These are phyloP conservation scores for Parmales sp. DNA, from an alignment of 108 stramenopile genomes.

Conservation along the genomic window DNA sequence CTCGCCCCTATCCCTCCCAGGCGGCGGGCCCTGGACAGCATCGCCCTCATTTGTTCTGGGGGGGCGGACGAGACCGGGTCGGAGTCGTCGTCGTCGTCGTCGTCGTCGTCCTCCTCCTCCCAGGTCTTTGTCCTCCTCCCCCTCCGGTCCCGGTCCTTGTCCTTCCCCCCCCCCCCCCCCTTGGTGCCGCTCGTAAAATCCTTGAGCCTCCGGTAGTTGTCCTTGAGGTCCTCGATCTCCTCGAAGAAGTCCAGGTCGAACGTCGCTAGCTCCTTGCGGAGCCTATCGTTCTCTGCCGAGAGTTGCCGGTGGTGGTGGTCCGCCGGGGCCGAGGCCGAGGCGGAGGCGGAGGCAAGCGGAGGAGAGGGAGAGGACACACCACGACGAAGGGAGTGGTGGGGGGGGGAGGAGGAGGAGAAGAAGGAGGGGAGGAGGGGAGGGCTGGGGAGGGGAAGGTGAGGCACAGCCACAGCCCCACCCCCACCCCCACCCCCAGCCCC, in stretches of 20 bases:
- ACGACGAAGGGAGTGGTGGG: background rate
- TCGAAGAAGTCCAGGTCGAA: slow-evolving; percentile 57
- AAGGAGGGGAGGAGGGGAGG: background rate
- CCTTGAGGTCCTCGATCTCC: slow-evolving; percentile 54
- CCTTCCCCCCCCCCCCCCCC: too few relatives aligned
- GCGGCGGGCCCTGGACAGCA: background rate
- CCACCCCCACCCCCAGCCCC: background rate
- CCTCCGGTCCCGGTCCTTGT: too few relatives aligned
- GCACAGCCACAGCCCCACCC: background rate
- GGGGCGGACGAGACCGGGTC: slow-evolving; percentile 1
- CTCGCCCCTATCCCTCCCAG: background rate
- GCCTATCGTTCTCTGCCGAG: slow-evolving; percentile 28
- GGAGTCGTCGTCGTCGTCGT: background rate
- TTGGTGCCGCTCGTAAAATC: too few relatives aligned
- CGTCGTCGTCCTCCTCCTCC: background rate
- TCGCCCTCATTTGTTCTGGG: background rate
- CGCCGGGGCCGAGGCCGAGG: background rate
- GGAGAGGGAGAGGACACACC: background rate
- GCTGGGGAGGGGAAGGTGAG: background rate
- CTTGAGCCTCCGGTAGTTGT: slow-evolving; percentile 24
- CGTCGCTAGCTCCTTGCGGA: slow-evolving; percentile 34
- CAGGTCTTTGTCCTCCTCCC: too few relatives aligned
- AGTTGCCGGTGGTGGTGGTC: background rate
- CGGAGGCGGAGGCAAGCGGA: background rate
- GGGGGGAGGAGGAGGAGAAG: background rate